Conservation (phyloP, 257 asterid genomes). For the Solanum okadae region DNA sequence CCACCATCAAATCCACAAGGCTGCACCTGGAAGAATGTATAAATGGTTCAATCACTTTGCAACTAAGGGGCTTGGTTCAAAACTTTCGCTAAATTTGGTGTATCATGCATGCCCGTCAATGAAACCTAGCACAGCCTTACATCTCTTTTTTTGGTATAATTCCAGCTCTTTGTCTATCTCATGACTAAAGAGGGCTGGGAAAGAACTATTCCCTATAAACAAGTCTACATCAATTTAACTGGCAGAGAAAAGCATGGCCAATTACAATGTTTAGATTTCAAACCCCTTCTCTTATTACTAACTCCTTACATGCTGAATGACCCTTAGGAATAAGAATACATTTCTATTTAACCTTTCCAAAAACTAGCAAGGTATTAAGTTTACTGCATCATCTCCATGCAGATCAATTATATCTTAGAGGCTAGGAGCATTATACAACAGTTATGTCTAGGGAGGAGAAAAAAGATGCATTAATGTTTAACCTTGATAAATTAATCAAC, state of each 20-base stretch:
- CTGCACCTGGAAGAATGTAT: slow-evolving; percentile 54
- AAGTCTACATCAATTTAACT: not conserved
- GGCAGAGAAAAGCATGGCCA: not conserved
- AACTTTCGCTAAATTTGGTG: not conserved
- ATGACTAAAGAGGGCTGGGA: not conserved
- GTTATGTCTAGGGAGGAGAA: not conserved
- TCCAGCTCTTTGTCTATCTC: not conserved
- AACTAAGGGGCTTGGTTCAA: not conserved
- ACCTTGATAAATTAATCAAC: not conserved
- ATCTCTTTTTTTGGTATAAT: not conserved
- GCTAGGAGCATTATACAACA: not conserved
- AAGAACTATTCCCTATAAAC: not conserved
- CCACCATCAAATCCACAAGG: slow-evolving; percentile 90
- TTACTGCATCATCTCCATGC: not conserved
- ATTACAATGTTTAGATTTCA: not conserved
- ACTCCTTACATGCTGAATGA: not conserved
- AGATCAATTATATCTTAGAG: not conserved
- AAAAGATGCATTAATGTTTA: not conserved
- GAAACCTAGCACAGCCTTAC: not conserved
- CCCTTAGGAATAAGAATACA: not conserved
- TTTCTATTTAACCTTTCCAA: not conserved
- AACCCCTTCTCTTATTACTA: not conserved
- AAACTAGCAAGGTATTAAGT: not conserved
- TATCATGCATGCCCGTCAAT: not conserved
- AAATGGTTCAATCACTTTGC: not conserved